A percentile compares a stretch with the other conserved stretches of the same genome.
Conservation (phyloP, 441 rosid species). For the Melastoma candidum region DNA sequence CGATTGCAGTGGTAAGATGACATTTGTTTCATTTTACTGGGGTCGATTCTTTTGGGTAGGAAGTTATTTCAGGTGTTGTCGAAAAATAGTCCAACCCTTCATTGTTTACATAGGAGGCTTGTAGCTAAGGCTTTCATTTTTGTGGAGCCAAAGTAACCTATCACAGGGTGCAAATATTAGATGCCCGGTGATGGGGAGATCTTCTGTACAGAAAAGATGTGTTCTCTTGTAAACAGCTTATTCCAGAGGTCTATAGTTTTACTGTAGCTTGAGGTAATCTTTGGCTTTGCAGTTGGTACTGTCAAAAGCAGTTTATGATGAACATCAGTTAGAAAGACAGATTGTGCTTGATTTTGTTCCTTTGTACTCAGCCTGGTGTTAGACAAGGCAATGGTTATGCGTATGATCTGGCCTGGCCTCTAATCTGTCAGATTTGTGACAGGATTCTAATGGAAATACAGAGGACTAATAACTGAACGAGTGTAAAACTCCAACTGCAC, state of each 20-base stretch:
- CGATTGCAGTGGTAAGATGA: conserved; percentile 15
- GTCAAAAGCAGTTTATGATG: too few relatives aligned
- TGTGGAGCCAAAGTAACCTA: conserved; percentile 25
- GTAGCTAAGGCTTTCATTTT: conserved; percentile 8
- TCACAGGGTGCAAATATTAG: conserved; percentile 22
- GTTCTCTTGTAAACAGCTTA: neutral
- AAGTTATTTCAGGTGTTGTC: conserved; percentile 17
- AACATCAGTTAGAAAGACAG: too few relatives aligned
- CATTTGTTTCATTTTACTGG: conserved; percentile 3
- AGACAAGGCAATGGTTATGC: too few relatives aligned
- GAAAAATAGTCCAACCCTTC: conserved; percentile 9
- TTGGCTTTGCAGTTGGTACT: neutral
- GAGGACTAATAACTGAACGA: too few relatives aligned
- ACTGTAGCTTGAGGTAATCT: neutral
- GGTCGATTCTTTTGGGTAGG: conserved; percentile 23
- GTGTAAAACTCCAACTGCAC: too few relatives aligned
- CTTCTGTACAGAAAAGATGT: conserved; percentile 27
- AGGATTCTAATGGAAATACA: too few relatives aligned
- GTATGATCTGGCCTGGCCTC: too few relatives aligned
- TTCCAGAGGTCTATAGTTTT: conserved; percentile 4
- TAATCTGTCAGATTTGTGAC: too few relatives aligned
- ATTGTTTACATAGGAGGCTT: too few relatives aligned
- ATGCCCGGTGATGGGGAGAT: conserved; percentile 31
- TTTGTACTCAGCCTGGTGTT: too few relatives aligned
- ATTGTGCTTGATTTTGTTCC: too few relatives aligned